These are phyloP conservation scores for Aspergillaceae sp. DNA, from an alignment of 2,329 filamentous ascomycete species.

Conservation along the genomic window DNA sequence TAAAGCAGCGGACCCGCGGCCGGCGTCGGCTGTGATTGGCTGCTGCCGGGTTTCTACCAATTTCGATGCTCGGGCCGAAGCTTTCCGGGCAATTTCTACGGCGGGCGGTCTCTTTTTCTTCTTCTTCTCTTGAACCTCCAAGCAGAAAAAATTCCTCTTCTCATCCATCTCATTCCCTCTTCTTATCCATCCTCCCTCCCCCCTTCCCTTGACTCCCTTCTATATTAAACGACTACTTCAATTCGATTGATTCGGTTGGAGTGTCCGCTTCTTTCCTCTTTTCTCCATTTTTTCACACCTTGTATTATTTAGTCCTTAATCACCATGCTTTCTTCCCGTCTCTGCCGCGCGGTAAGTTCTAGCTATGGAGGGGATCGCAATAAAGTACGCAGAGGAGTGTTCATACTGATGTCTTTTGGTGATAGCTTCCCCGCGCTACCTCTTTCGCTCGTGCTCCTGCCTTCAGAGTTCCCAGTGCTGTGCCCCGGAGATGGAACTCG, in stretches of 20 bases:
- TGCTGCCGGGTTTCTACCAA: conserved; percentile 21
- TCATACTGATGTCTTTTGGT: conserved; percentile 6
- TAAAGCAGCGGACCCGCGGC: conserved; percentile 1
- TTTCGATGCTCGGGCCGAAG: conserved; percentile 29
- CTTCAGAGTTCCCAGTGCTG: conserved; percentile 61
- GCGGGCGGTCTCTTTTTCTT: conserved; percentile 23
- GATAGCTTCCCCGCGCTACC: conserved; percentile 69
- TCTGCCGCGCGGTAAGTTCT: conserved; percentile 64
- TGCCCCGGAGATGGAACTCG: conserved; percentile 53
- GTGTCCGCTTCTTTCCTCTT: conserved; percentile 16
- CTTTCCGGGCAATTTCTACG: conserved; percentile 28
- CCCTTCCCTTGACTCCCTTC: conserved; percentile 4
- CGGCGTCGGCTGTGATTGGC: conserved; percentile 12
- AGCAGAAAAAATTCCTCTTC: conserved; percentile 13
- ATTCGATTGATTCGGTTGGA: conserved; percentile 28
- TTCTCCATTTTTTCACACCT: conserved; percentile 16
- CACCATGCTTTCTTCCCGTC: conserved; percentile 63
- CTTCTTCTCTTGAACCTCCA: conserved; percentile 10
- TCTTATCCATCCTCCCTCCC: conserved; percentile 8
- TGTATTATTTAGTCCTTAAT: conserved; percentile 28
- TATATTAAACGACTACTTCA: conserved; percentile 10
- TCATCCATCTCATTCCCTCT: conserved; percentile 14
- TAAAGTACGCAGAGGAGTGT: neutral
- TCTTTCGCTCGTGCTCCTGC: conserved; percentile 59
- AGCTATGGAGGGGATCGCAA: neutral